These are phyloP conservation scores for Pistacia integerrima DNA, from an alignment of 345 rosid genomes.

Conservation along the genomic window DNA sequence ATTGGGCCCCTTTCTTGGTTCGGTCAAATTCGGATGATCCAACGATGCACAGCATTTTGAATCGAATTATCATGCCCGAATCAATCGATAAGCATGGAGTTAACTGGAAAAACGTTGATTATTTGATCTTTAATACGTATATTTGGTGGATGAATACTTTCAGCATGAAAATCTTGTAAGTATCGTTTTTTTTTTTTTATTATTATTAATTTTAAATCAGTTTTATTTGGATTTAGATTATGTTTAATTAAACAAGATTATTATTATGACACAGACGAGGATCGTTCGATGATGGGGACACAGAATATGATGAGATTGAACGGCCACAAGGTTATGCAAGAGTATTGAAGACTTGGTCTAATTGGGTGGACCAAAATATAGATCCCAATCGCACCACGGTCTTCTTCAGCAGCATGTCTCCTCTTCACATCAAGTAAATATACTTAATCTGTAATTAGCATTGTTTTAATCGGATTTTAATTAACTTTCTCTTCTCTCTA, in stretches of 20 bases:
- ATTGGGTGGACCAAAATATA: slow-evolving; percentile 73
- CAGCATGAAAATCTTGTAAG: slow-evolving; percentile 81
- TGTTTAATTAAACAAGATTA: too few species aligned
- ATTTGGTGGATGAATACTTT: slow-evolving; percentile 98
- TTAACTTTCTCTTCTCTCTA: too few species aligned
- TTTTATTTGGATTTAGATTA: background rate
- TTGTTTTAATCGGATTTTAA: too few species aligned
- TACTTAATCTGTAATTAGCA: too few species aligned
- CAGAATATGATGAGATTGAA: slow-evolving; percentile 71
- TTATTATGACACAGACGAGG: slow-evolving; percentile 54
- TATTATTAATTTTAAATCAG: background rate
- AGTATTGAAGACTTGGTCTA: slow-evolving; percentile 69
- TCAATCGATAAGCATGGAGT: slow-evolving; percentile 79
- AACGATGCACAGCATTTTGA: slow-evolving; percentile 60
- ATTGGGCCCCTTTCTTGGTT: slow-evolving; percentile 97
- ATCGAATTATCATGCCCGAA: slow-evolving; percentile 83
- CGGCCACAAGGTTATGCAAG: slow-evolving; percentile 71
- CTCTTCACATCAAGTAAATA: slow-evolving; percentile 80
- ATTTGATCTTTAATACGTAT: slow-evolving; percentile 84
- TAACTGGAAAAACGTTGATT: slow-evolving; percentile 86
- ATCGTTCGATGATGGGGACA: slow-evolving; percentile 73
- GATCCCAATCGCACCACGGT: slow-evolving; percentile 74
- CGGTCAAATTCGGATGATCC: slow-evolving; percentile 95
- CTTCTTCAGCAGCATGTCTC: slow-evolving; percentile 94
- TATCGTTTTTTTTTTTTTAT: background rate